Conservation (phyloP, 2,329 filamentous ascomycete genomes). For the Mariannaea elegans region DNA sequence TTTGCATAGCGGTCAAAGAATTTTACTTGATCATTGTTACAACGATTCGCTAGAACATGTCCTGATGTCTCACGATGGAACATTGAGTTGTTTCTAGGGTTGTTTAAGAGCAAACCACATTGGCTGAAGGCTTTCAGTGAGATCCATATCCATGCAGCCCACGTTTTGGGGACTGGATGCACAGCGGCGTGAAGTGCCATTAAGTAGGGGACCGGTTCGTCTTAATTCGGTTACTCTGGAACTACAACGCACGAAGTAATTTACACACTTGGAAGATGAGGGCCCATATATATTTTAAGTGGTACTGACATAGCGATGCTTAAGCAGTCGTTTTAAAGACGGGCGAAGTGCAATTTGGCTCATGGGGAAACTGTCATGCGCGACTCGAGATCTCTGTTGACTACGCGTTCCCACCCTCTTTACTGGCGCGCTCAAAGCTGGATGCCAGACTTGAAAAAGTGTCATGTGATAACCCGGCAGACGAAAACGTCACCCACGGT, state of each 20-base stretch:
- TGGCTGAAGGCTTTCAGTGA: not conserved
- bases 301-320: not conserved
- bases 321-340: not conserved
- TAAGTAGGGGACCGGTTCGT: no score
- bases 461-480: conserved; percentile 4
- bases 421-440: not conserved
- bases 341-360: conserved; percentile 14
- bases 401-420: conserved; percentile 11
- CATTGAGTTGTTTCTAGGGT: not conserved
- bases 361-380: conserved; percentile 4
- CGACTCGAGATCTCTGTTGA: conserved; percentile 5
- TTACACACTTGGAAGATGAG: no score
- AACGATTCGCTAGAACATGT: conserved; percentile 3
- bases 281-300: not conserved
- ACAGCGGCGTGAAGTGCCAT: no score
- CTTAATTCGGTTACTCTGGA: no score
- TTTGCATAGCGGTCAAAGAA: conserved; percentile 27
- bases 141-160: not conserved
- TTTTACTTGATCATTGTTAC: conserved; percentile 8
- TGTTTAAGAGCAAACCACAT: not conserved
- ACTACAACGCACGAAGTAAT: no score
- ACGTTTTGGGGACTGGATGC: not conserved
- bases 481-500: conserved; percentile 6
- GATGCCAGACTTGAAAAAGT: not conserved
- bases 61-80: conserved; percentile 7